A percentile compares a stretch with the other conserved stretches of the same genome.
Evolutionary conservation across 2,329 filamentous ascomycete genomes (phyloP).

Genomic region (Exophiala sp.): DNA sequence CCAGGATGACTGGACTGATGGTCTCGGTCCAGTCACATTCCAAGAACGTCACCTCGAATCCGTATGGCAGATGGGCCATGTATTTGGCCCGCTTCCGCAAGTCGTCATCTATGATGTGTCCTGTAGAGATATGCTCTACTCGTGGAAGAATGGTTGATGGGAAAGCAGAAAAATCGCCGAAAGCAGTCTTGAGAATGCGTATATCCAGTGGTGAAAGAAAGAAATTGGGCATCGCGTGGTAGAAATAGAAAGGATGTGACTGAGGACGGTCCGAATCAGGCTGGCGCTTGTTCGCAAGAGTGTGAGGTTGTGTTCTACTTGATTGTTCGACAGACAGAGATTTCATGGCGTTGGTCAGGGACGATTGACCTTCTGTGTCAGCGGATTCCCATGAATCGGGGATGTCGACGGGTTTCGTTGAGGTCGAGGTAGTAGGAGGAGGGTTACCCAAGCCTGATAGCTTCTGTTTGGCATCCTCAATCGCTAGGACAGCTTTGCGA

Average conservation of each 20-base stretch:
- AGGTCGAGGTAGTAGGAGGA: slow-evolving; percentile 44
- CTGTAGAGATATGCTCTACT: slow-evolving; percentile 84
- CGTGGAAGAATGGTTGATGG: slow-evolving; percentile 81
- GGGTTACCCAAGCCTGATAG: slow-evolving; percentile 65
- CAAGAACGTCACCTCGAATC: slow-evolving; percentile 86
- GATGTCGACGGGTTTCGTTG: slow-evolving; percentile 20
- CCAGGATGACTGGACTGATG: slow-evolving; percentile 70
- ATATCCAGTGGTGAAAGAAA: slow-evolving; percentile 91
- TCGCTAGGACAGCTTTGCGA: slow-evolving; percentile 71
- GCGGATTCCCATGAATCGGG: slow-evolving; percentile 21
- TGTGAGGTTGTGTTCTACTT: slow-evolving; percentile 7
- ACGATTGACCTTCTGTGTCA: slow-evolving; percentile 18
- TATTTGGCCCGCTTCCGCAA: slow-evolving; percentile 82
- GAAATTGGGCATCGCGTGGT: slow-evolving; percentile 79
- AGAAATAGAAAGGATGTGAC: slow-evolving; percentile 65
- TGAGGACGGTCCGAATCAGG: slow-evolving; percentile 6
- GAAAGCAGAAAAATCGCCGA: slow-evolving; percentile 76
- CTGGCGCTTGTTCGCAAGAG: slow-evolving; percentile 2
- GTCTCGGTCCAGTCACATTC: slow-evolving; percentile 96
- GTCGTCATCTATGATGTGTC: slow-evolving; percentile 81
- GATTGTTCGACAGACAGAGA: slow-evolving; percentile 27
- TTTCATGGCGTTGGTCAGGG: slow-evolving; percentile 28
- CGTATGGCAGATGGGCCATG: slow-evolving; percentile 77
- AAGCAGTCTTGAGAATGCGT: slow-evolving; percentile 83
- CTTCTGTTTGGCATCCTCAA: slow-evolving; percentile 74